These are phyloP conservation scores for Amanita brunnescens DNA, from an alignment of 768 basidiomycete species.

Conservation along the genomic window DNA sequence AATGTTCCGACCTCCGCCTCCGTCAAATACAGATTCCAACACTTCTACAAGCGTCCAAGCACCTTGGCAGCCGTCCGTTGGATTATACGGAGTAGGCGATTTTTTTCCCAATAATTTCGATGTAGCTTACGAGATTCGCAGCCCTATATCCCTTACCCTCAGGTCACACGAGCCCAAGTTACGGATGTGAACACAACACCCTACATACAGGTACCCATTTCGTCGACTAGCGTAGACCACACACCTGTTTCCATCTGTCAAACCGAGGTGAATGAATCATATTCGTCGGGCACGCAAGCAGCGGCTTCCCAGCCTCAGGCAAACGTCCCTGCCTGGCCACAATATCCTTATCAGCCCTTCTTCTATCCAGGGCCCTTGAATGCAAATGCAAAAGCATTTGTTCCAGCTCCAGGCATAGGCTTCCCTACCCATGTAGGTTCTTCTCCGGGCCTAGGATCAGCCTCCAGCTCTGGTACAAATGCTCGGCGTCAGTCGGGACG, in stretches of 20 bases:
- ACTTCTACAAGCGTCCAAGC: slow-evolving; percentile 22
- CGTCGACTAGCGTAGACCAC: slow-evolving; percentile 60
- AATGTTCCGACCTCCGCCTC: slow-evolving; percentile 13
- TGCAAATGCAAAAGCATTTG: slow-evolving; percentile 2
- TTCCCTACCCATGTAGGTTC: background rate
- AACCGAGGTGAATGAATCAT: slow-evolving; percentile 61
- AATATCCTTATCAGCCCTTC: slow-evolving; percentile 24
- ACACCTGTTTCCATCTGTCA: slow-evolving; percentile 66
- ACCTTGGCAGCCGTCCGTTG: slow-evolving; percentile 28
- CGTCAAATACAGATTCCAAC: slow-evolving; percentile 26
- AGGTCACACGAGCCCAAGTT: slow-evolving; percentile 25
- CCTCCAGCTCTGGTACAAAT: background rate
- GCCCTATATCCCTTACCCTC: slow-evolving; percentile 42
- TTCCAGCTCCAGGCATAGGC: background rate
- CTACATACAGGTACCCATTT: slow-evolving; percentile 43
- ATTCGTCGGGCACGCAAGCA: slow-evolving; percentile 42
- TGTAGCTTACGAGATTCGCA: slow-evolving; percentile 14
- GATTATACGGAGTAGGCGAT: slow-evolving; percentile 40
- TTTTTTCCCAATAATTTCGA: background rate
- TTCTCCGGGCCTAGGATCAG: background rate
- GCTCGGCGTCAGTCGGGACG: slow-evolving; percentile 19
- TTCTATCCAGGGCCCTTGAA: slow-evolving; percentile 9
- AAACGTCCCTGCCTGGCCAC: slow-evolving; percentile 14
- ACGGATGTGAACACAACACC: slow-evolving; percentile 22
- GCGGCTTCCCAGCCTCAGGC: slow-evolving; percentile 15